Base-by-base conservation (phyloP, 306 rosid genomes). In the Pterocarpus macrocarpus region DNA sequence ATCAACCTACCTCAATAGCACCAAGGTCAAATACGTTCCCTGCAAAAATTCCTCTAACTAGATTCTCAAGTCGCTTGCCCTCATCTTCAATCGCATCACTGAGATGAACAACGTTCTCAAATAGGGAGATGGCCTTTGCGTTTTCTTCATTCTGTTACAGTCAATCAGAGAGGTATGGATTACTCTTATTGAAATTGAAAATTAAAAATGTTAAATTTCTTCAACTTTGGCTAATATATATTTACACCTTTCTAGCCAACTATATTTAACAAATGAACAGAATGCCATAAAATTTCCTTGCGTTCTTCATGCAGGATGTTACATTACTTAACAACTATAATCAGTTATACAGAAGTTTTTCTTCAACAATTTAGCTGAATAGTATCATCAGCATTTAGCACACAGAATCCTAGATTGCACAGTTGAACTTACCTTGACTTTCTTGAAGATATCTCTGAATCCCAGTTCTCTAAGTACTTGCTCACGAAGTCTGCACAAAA, bases 21-120 rank as follows among this genome's bases (percentile, higher is more conserved):
- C 99, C 99, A 80, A 95, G 99, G 84, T 95, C 98, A 85, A 95
- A 95, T 76, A 95, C 87, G 79, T 95, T 95, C 62, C 99, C 99
- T 0, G 99, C 98, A 63, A 95, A 93, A 71, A 95, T 87, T 73
- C 99, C 98, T 84, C 93, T 87, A 56, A 93, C 84, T 50, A 95
- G 85, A 93, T 79, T 95, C 84, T 95, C 98, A 4, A 93, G 65
- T 13, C 97, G 93, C 85, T 91, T 88, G 71, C 83, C 87, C 88
- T 88, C 96, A 52, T 95, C 98, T 88, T 91, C 96, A 83, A 95
- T 89, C 53, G 89, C 93, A 83, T 93, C 98, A 79, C 82, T 95
- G 69, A 89, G 91, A 28, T 11, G 83, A 85, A 93, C 87, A 2
- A 95, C 97, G 36, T 83, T 70, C 78, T 82, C 89, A 88, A 93